Evolutionary conservation across 306 rosid species (phyloP).

Genomic region (Lathyrus aphaca): DNA sequence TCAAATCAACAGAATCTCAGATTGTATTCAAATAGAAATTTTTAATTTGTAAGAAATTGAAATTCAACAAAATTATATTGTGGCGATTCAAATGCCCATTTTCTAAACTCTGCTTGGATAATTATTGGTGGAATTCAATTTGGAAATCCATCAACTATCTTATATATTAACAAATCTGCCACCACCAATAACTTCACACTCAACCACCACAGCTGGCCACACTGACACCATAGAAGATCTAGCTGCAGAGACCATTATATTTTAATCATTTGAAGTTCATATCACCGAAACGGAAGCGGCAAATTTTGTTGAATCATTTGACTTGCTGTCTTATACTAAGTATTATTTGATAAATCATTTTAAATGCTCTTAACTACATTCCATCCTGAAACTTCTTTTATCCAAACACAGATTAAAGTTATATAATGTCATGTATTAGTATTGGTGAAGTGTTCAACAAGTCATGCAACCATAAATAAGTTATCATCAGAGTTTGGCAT

Average conservation of each 20-base stretch:
- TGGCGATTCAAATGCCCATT: constrained; percentile 9
- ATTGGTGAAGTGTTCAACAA: constrained; percentile 16
- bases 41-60: constrained; percentile 1
- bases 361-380: constrained; percentile 21
- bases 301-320: constrained; percentile 24
- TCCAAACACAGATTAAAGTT: not conserved
- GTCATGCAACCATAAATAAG: constrained; percentile 13
- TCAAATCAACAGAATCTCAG: constrained; percentile 25
- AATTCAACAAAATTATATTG: constrained; percentile 19
- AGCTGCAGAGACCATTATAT: constrained; percentile 10
- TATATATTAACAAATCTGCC: constrained; percentile 5
- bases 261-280: constrained; percentile 18
- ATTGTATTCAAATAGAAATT: constrained; percentile 3
- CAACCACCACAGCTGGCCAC: constrained; percentile 20
- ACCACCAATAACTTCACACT: constrained; percentile 24
- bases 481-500: constrained; percentile 31
- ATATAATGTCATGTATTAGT: constrained; percentile 17
- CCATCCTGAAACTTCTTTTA: not conserved
- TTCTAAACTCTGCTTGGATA: constrained; percentile 1
- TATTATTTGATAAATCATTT: constrained; percentile 9
- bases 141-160: constrained; percentile 3
- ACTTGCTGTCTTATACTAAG: constrained; percentile 11
- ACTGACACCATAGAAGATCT: constrained; percentile 7
- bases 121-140: constrained; percentile 28
- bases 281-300: not conserved